These are phyloP conservation scores for Papilionanthe hybrid DNA, from an alignment of 116 monocot species.

Conservation along the genomic window DNA sequence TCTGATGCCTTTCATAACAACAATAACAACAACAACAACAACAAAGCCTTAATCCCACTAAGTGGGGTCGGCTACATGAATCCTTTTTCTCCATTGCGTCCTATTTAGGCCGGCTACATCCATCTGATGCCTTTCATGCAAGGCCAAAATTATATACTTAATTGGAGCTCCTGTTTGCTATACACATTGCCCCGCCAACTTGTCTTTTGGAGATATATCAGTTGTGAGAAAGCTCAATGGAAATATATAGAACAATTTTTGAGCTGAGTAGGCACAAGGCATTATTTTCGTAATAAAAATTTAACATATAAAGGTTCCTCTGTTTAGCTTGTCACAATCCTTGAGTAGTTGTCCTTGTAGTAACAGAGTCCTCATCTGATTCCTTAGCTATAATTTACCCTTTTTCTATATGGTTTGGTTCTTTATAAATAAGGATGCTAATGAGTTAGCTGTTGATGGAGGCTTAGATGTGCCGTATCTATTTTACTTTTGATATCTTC, in stretches of 20 bases:
- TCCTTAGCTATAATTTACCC: neutral
- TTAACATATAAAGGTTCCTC: neutral
- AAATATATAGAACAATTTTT: neutral
- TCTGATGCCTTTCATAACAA: too few relatives aligned
- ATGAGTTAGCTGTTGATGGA: neutral
- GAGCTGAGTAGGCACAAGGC: neutral
- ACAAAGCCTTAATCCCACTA: too few relatives aligned
- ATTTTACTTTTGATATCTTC: neutral
- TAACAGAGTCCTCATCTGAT: neutral
- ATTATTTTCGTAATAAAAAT: neutral
- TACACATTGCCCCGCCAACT: neutral
- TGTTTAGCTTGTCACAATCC: neutral
- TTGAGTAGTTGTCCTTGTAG: neutral
- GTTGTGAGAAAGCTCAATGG: too few relatives aligned
- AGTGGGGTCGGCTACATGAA: too few relatives aligned
- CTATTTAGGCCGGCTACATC: too few relatives aligned
- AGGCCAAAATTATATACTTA: neutral
- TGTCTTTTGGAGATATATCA: too few relatives aligned
- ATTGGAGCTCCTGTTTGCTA: neutral
- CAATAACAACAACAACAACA: too few relatives aligned
- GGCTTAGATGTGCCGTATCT: neutral
- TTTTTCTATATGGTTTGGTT: neutral
- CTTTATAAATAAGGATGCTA: neutral
- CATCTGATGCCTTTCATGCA: neutral
- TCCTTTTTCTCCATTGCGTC: too few relatives aligned